Evolutionary conservation across 78 protist species (phyloP), one percentile per base, ranked within the genome.

Genomic region (Cavenderia fasciculata): DNA sequence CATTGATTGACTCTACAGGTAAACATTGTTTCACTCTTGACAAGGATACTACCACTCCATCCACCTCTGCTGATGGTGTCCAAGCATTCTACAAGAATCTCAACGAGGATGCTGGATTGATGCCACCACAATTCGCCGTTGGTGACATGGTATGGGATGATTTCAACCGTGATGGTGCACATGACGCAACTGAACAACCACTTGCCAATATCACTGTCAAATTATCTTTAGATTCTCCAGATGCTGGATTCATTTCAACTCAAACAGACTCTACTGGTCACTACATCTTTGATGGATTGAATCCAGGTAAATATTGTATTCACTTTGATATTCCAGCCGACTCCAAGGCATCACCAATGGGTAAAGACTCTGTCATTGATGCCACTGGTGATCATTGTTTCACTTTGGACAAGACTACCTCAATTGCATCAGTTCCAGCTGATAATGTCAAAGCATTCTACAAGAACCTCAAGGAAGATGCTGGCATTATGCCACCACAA

Each of bases 21-120:
- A 74, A 74, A 59, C n/a, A 54, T 25, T 74, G 85, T 74, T 74
- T 74, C 70, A 59, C 38, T 29, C 8, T 74, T 0, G 31, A 21
- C n/a, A 6, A 11, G 21, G 10, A 44, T 10, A 44, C 6, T 44
- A 6, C 49, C 6, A 44, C 6, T 6, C 21, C 10, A 11, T 6
- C 10, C 49, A 44, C 6, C 10, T 6, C 21, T 44, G 10, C 49
- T 44, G 49, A 68, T 68, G 25, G 7, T 29, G 21, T 46, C 23
- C n/a, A 46, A 46, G 33, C 75, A 46, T 68, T 52, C 54, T 44
- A 25, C 11, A 56, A 38, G 21, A 40, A 29, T 33, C 23, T 11
- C 33, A 73, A 49, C 52, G 43, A 54, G 31, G 18, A 51, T 16
- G 78, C n/a, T n/a, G n/a, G n/a, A n/a, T 19, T 0, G 34, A 68